Evolutionary conservation across 306 rosid genomes (phyloP), one percentile per base, ranked within the genome.

Genomic region (Dalbergia cochinchinensis): DNA sequence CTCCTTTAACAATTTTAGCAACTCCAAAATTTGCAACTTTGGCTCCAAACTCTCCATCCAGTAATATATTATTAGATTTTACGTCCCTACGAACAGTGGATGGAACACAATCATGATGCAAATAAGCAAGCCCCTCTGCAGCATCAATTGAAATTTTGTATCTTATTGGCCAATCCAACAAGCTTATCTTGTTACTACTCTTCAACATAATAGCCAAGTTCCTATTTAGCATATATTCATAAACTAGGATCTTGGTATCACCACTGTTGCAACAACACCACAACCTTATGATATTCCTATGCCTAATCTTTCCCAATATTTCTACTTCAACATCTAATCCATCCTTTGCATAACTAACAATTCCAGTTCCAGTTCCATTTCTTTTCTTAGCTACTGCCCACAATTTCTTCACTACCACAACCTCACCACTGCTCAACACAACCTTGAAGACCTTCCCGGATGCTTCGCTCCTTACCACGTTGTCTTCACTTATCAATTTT

Each of bases 101-200:
- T 5, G 96, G 93, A 64, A 84, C 93, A 77, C 89, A 89, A 22
- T 88, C 96, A 11, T 91, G 96, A 79, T 91, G 97, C 86, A 91
- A 68, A 71, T 91, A 91, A 72, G 92, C 85, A 10, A 91, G 91
- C 60, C 94, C 97, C 59, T 88, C 97, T 7, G 97, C 94, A 61
- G 94, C 91, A 73, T 91, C 94, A 57, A 91, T 61, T 64, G 91
- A 92, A 68, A 89, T 82, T 67, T 83, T 88, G 53, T 60, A 82
- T n/a, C 97, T 85, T 3, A 82, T 85, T 0, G 89, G 91, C 96
- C 93, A 91, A 80, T 88, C 86, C 84, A 91, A 78, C 80, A 83
- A 16, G 42, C 79, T 74, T 51, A 51, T 80, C 70, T 78, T 86
- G 84, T n/a, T n/a, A n/a, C 79, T 60, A 41, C 84, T 5, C 57